phyloP scores from a whole-genome alignment of 345 rosid genomes.

The Durio zibethinus region DNA sequence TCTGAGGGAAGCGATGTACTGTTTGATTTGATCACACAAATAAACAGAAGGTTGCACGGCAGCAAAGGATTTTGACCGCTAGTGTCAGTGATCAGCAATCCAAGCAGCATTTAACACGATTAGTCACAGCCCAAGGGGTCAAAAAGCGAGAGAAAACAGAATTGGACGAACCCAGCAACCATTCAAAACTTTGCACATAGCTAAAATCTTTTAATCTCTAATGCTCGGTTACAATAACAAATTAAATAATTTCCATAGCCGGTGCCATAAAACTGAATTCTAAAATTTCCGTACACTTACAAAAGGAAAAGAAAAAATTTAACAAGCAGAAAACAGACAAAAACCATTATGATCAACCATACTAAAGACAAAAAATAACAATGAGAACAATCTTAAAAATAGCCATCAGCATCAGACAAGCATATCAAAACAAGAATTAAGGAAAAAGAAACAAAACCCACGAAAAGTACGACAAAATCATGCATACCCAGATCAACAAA shows the following conservation, averaged over 20 bases:
- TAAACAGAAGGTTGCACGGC: not conserved
- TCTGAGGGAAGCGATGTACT: not conserved
- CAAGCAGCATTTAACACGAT: not conserved
- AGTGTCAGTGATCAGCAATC: not conserved
- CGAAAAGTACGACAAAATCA: constrained; percentile 13
- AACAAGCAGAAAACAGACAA: constrained; percentile 10
- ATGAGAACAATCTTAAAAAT: constrained; percentile 11
- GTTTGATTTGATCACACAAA: not conserved
- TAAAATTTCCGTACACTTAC: not conserved
- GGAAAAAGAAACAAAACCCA: constrained; percentile 19
- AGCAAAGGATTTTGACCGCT: not conserved
- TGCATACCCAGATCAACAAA: constrained; percentile 29
- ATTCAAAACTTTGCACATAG: not conserved
- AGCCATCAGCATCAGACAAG: not conserved
- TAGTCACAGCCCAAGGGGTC: not conserved
- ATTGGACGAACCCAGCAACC: not conserved
- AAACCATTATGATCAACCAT: constrained; percentile 8
- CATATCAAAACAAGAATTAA: constrained; percentile 35
- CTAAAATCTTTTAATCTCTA: not conserved
- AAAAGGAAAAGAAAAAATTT: not conserved
- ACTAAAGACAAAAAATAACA: not conserved
- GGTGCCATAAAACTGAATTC: not conserved
- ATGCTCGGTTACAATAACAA: not conserved
- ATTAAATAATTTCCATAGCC: not conserved
- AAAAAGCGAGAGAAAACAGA: not conserved